Conservation (phyloP, 495 filamentous ascomycete genomes). For the Aspergillus nidulans region DNA sequence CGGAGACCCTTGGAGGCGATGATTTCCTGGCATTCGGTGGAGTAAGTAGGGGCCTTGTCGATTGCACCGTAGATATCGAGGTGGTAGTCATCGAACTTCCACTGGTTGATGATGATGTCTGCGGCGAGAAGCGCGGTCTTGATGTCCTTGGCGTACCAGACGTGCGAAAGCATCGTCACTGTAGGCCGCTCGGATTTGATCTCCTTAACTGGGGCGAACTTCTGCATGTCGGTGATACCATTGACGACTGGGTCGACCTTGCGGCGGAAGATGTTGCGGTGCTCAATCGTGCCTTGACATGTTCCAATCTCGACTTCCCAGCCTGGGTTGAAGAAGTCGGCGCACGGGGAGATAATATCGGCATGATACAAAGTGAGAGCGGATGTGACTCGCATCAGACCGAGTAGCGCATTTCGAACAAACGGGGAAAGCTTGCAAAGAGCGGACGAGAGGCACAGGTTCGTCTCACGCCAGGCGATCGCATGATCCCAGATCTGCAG, state of each 20-base stretch:
- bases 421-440: slow-evolving; percentile 56
- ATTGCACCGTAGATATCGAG: slow-evolving; percentile 61
- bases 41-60: slow-evolving; percentile 56
- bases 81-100: slow-evolving; percentile 60
- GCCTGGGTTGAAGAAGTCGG: slow-evolving; percentile 63
- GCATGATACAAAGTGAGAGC: slow-evolving; percentile 59
- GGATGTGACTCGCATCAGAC: slow-evolving; percentile 55
- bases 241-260: slow-evolving; percentile 69
- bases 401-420: slow-evolving; percentile 51
- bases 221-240: slow-evolving; percentile 62
- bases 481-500: slow-evolving; percentile 67
- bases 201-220: slow-evolving; percentile 55
- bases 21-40: slow-evolving; percentile 58
- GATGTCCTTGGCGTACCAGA: slow-evolving; percentile 64
- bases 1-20: slow-evolving; percentile 57
- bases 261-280: slow-evolving; percentile 54
- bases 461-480: slow-evolving; percentile 62
- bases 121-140: slow-evolving; percentile 59
- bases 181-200: slow-evolving; percentile 55
- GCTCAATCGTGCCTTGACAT: slow-evolving; percentile 51
- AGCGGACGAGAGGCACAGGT: slow-evolving; percentile 56
- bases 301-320: slow-evolving; percentile 66
- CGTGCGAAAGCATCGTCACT: slow-evolving; percentile 61
- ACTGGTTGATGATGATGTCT: slow-evolving; percentile 64
- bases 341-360: slow-evolving; percentile 61